phyloP scores from a whole-genome alignment of 2,329 filamentous ascomycete species.

The Nakataea oryzae region DNA sequence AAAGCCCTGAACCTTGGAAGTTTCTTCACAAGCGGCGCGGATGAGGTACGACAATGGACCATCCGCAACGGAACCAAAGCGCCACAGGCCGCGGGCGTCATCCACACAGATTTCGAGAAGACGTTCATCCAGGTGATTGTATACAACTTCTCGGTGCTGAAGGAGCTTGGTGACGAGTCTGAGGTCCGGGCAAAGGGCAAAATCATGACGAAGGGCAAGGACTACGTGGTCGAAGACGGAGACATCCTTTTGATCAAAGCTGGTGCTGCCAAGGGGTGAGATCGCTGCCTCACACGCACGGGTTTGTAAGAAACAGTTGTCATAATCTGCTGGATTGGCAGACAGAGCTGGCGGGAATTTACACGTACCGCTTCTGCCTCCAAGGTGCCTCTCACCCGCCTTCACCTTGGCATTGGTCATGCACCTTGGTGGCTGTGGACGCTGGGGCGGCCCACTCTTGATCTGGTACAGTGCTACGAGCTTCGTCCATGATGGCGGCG shows the following conservation, averaged over 20 bases:
- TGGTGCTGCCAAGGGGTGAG: slow-evolving; percentile 64
- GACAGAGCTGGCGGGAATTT: not conserved
- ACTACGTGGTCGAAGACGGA: slow-evolving; percentile 82
- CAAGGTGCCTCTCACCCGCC: not conserved
- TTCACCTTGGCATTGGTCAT: not conserved
- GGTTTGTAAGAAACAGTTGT: not conserved
- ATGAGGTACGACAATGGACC: slow-evolving; percentile 98
- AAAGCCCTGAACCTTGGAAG: slow-evolving; percentile 80
- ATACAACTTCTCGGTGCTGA: slow-evolving; percentile 75
- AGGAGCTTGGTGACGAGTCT: slow-evolving; percentile 80
- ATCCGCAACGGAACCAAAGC: slow-evolving; percentile 93
- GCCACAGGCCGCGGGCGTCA: slow-evolving; percentile 94
- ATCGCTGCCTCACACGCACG: not conserved
- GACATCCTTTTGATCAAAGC: slow-evolving; percentile 83
- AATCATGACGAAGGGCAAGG: slow-evolving; percentile 97
- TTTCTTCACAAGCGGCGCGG: slow-evolving; percentile 94
- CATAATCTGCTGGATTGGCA: not conserved
- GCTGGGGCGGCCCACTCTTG: not conserved
- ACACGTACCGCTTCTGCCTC: not conserved
- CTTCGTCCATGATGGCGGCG: not conserved
- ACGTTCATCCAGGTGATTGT: slow-evolving; percentile 96
- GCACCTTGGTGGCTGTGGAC: not conserved
- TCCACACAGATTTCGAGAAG: slow-evolving; percentile 98
- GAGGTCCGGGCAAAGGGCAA: slow-evolving; percentile 87
- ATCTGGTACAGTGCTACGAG: not conserved